Percentiles rank a stretch among this genome's conserved stretches.
phyloP scores from a whole-genome alignment of 768 basidiomycete genomes.

The Roridomyces roridus region DNA sequence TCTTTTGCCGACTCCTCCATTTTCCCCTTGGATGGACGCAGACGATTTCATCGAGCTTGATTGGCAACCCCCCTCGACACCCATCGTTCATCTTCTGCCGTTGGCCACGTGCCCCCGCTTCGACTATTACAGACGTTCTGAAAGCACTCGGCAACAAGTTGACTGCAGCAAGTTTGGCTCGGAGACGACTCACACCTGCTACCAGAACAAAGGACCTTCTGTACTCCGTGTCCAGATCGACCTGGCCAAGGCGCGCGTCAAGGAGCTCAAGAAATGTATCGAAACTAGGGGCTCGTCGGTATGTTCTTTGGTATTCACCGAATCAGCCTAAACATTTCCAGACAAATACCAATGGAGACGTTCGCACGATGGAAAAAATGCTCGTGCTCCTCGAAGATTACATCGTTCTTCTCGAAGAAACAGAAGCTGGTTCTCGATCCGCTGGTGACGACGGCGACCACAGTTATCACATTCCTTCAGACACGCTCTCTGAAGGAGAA shows the following conservation, averaged over 20 bases:
- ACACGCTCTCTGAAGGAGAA: conserved; percentile 70
- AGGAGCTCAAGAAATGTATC: conserved; percentile 46
- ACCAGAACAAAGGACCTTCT: conserved; percentile 73
- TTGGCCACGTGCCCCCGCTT: conserved; percentile 83
- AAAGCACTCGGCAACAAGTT: conserved; percentile 43
- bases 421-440: conserved; percentile 43
- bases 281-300: conserved; percentile 8
- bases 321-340: neutral
- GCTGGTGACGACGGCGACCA: conserved; percentile 40
- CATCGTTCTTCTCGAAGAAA: conserved; percentile 55
- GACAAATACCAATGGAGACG: conserved; percentile 8
- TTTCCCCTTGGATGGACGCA: conserved; percentile 73
- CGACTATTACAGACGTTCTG: conserved; percentile 74
- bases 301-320: neutral
- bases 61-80: conserved; percentile 59
- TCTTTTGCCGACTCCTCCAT: conserved; percentile 47
- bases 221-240: conserved; percentile 69
- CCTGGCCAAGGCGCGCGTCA: conserved; percentile 60
- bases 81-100: conserved; percentile 72
- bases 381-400: conserved; percentile 66
- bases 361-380: conserved; percentile 50
- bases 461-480: conserved; percentile 70
- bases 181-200: conserved; percentile 83
- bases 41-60: conserved; percentile 87
- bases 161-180: conserved; percentile 82